A percentile compares a stretch with the other conserved stretches of the same genome.
phyloP scores from a whole-genome alignment of 1,139 yeast genomes.

The Saccharomycopsis hybrid region DNA sequence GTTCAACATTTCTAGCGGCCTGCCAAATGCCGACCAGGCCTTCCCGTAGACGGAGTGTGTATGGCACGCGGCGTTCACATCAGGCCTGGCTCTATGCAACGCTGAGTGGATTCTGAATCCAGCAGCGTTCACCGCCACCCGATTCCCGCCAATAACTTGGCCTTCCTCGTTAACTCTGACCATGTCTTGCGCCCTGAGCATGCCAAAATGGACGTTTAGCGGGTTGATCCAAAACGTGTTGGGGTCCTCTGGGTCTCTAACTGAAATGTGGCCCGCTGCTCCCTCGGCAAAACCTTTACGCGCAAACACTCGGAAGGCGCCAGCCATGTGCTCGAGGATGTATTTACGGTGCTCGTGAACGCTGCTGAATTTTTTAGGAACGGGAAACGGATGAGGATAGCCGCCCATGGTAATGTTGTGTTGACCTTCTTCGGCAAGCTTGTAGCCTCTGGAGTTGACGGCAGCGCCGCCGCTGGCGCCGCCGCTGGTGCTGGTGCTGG shows the following conservation, averaged over 20 bases:
- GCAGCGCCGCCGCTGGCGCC: too few relatives aligned
- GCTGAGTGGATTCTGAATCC: conserved; percentile 80
- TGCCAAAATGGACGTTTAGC: conserved; percentile 62
- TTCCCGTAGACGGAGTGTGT: conserved; percentile 72
- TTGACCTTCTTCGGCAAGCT: conserved; percentile 34
- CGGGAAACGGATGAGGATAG: conserved; percentile 35
- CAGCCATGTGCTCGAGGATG: conserved; percentile 73
- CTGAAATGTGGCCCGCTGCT: conserved; percentile 73
- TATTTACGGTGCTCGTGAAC: conserved; percentile 37
- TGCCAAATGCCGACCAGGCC: conserved; percentile 68
- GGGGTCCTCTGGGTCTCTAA: conserved; percentile 70
- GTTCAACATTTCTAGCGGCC: conserved; percentile 68
- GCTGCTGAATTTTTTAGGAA: conserved; percentile 13
- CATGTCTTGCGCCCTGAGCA: conserved; percentile 65
- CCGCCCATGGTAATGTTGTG: conserved; percentile 47
- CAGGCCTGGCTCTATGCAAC: conserved; percentile 70
- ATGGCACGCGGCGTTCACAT: conserved; percentile 77
- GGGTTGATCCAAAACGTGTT: conserved; percentile 79
- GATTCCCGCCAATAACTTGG: conserved; percentile 61
- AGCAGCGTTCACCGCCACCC: conserved; percentile 65
- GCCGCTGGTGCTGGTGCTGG: too few relatives aligned
- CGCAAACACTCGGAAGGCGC: conserved; percentile 72
- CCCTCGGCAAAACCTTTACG: conserved; percentile 74
- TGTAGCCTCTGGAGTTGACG: conserved; percentile 26
- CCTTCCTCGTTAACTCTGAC: conserved; percentile 73